Conservation (phyloP, 768 basidiomycete genomes). For the Coprinopsis sp. region DNA sequence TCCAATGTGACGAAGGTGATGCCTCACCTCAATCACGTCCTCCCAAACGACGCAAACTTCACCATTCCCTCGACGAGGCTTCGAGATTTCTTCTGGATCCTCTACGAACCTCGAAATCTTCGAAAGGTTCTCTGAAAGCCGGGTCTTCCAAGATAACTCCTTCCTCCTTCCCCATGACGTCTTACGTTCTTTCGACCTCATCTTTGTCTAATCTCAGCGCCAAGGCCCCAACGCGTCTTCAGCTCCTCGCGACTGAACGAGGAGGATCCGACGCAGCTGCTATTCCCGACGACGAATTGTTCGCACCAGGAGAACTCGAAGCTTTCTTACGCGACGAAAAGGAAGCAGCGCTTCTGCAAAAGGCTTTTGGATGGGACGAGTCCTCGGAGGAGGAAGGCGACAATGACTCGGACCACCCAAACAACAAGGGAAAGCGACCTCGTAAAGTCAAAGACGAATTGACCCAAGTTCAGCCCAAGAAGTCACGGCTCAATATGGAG, state of each 20-base stretch:
- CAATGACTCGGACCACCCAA: slow-evolving; percentile 8
- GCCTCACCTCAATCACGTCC: slow-evolving; percentile 12
- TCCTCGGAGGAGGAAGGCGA: slow-evolving; percentile 12
- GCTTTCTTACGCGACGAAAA: slow-evolving; percentile 47
- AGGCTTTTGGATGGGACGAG: slow-evolving; percentile 26
- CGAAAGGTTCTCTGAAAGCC: slow-evolving; percentile 5
- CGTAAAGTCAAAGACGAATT: slow-evolving; percentile 2
- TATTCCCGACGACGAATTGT: slow-evolving; percentile 68
- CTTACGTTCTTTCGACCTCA: slow-evolving; percentile 51
- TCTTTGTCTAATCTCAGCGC: slow-evolving; percentile 22
- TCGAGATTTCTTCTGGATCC: slow-evolving; percentile 59
- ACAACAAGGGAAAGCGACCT: slow-evolving; percentile 8
- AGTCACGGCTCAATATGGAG: slow-evolving; percentile 49
- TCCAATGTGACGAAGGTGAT: neutral
- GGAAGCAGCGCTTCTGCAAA: slow-evolving; percentile 43
- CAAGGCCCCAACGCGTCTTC: slow-evolving; percentile 56
- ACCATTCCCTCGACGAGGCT: slow-evolving; percentile 38
- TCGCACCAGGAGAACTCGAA: slow-evolving; percentile 65
- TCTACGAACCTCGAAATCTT: slow-evolving; percentile 28
- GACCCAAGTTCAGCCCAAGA: slow-evolving; percentile 17
- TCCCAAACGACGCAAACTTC: slow-evolving; percentile 25
- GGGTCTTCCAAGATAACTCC: slow-evolving; percentile 9
- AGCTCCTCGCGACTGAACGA: slow-evolving; percentile 52
- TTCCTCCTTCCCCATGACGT: slow-evolving; percentile 34
- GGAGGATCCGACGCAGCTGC: slow-evolving; percentile 48